These are phyloP conservation scores for Pseudoscleropodium purum DNA, from an alignment of 225 moss, liverwort and hornwort species.

Conservation along the genomic window DNA sequence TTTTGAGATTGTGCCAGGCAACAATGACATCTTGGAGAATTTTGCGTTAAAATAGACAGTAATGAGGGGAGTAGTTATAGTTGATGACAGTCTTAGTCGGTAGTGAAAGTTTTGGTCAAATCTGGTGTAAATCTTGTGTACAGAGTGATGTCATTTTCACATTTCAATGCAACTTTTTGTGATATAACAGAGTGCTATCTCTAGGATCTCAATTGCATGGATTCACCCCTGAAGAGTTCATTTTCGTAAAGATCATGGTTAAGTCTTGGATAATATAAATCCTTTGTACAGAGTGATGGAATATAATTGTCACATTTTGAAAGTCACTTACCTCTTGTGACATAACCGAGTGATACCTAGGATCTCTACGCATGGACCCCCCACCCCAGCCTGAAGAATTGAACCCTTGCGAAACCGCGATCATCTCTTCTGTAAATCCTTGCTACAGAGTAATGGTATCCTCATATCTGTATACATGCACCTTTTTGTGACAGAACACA, in stretches of 20 bases:
- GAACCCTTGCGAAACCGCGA: not conserved
- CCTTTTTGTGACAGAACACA: too few species aligned
- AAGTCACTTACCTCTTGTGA: not conserved
- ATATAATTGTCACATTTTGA: too few species aligned
- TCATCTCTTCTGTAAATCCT: not conserved
- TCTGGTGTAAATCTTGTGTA: not conserved
- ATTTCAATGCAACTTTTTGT: not conserved
- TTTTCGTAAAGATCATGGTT: not conserved
- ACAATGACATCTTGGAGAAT: too few species aligned
- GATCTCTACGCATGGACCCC: not conserved
- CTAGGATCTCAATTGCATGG: not conserved
- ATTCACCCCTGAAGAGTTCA: too few species aligned
- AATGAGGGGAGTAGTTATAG: too few species aligned
- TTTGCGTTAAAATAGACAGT: not conserved
- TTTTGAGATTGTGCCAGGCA: not conserved
- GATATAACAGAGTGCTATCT: not conserved
- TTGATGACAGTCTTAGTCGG: too few species aligned
- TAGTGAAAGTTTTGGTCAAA: not conserved
- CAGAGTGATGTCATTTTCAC: not conserved
- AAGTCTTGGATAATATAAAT: too few species aligned
- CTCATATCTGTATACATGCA: not conserved
- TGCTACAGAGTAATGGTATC: too few species aligned
- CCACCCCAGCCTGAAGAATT: not conserved
- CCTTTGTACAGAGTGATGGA: not conserved
- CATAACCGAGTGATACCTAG: not conserved